Conservation (phyloP, 2,329 filamentous ascomycete genomes). For the Penicillium fuscoglaucum region DNA sequence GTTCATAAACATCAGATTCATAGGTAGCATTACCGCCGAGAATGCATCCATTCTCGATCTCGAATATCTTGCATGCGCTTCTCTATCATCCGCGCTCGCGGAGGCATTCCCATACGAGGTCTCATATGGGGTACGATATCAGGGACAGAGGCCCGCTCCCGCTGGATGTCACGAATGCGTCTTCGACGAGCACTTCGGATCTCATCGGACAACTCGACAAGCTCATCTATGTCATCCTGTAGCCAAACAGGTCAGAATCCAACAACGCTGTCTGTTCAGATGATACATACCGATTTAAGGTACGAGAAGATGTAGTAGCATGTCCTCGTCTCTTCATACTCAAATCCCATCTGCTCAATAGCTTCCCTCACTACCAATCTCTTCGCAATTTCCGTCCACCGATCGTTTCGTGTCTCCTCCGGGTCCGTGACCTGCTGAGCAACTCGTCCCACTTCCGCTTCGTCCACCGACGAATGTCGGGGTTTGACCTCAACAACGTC, state of each 20-base stretch:
- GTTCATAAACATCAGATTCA: not conserved
- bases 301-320: conserved; percentile 95
- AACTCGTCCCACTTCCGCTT: conserved; percentile 54
- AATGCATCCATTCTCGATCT: conserved; percentile 30
- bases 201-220: conserved; percentile 79
- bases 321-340: conserved; percentile 83
- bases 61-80: conserved; percentile 27
- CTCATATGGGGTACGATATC: not conserved
- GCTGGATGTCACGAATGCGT: conserved; percentile 60
- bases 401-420: conserved; percentile 54
- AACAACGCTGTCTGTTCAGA: not conserved
- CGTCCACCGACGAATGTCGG: conserved; percentile 50
- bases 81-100: conserved; percentile 20
- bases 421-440: conserved; percentile 47
- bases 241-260: not conserved
- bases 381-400: conserved; percentile 98
- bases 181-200: conserved; percentile 68
- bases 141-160: conserved; percentile 38
- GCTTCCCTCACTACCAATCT: conserved; percentile 85
- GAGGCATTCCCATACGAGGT: conserved; percentile 21
- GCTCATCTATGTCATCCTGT: conserved; percentile 81
- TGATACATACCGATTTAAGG: conserved; percentile 72
- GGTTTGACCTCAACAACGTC: conserved; percentile 25
- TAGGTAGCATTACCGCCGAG: conserved; percentile 16
- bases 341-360: conserved; percentile 79